These are phyloP conservation scores for Inga oerstediana DNA, from an alignment of 306 rosid genomes.

Conservation along the genomic window DNA sequence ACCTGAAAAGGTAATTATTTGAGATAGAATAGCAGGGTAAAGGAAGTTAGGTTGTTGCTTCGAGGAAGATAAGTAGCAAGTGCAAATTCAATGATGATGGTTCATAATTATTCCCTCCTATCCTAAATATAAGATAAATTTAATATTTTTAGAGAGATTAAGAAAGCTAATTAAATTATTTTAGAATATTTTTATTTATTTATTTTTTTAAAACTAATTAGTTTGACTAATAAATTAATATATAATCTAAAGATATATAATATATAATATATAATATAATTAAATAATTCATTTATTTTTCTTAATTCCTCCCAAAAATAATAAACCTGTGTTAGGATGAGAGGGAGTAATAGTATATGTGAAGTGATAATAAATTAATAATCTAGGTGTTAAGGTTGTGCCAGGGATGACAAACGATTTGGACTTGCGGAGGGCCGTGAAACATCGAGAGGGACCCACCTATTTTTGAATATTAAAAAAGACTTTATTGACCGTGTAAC, in stretches of 20 bases:
- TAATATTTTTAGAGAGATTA: too few relatives aligned
- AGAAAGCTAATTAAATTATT: too few relatives aligned
- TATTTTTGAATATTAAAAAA: background rate
- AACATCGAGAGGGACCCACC: background rate
- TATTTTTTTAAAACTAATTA: too few relatives aligned
- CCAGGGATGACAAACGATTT: background rate
- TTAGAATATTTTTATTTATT: too few relatives aligned
- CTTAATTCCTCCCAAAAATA: too few relatives aligned
- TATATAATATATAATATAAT: too few relatives aligned
- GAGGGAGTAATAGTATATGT: too few relatives aligned
- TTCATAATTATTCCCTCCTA: background rate
- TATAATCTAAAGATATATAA: too few relatives aligned
- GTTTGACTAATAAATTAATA: too few relatives aligned
- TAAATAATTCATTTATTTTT: too few relatives aligned
- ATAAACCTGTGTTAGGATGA: too few relatives aligned
- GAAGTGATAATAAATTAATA: background rate
- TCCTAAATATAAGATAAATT: too few relatives aligned
- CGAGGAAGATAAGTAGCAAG: background rate
- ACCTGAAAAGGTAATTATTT: background rate
- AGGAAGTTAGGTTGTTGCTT: background rate
- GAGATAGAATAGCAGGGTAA: background rate
- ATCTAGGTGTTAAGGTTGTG: background rate
- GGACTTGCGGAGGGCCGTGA: background rate
- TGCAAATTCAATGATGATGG: background rate
- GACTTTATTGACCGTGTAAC: conserved; percentile 13